phyloP scores from a whole-genome alignment of 495 filamentous ascomycete species.

The Cryomyces minteri region DNA sequence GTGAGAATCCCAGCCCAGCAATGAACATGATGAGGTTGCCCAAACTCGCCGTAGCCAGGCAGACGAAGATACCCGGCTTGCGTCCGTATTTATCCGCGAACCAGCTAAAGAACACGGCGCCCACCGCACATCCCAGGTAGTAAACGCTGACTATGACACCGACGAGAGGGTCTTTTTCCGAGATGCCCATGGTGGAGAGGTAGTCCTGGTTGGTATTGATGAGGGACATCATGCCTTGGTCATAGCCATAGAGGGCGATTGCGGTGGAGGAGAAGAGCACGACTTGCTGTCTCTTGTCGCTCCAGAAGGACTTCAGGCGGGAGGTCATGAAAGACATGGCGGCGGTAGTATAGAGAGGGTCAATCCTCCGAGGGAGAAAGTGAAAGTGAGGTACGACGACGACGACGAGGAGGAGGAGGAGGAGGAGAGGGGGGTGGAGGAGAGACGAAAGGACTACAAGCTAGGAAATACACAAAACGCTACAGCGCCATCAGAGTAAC shows the following conservation, averaged over 20 bases:
- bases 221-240: slow-evolving; percentile 37
- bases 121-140: slow-evolving; percentile 35
- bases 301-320: no score
- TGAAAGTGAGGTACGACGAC: no score
- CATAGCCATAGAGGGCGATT: slow-evolving; percentile 41
- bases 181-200: slow-evolving; percentile 34
- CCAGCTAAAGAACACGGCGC: slow-evolving; percentile 30
- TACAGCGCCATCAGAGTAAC: no score
- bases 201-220: slow-evolving; percentile 39
- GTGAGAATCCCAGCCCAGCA: slow-evolving; percentile 24
- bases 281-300: slow-evolving; percentile 13
- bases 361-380: no score
- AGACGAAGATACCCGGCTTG: slow-evolving; percentile 29
- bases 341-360: no score
- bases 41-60: slow-evolving; percentile 26
- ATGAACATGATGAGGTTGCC: slow-evolving; percentile 39
- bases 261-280: slow-evolving; percentile 34
- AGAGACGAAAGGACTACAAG: no score
- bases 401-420: no score
- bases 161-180: slow-evolving; percentile 25
- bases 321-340: no score
- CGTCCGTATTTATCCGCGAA: slow-evolving; percentile 30
- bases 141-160: slow-evolving; percentile 41
- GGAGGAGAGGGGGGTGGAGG: no score
- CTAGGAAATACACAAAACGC: no score